Evolutionary conservation across 305 asterid species (phyloP), one percentile per base, ranked within the genome.

Genomic region (Fraxinus baroniana): DNA sequence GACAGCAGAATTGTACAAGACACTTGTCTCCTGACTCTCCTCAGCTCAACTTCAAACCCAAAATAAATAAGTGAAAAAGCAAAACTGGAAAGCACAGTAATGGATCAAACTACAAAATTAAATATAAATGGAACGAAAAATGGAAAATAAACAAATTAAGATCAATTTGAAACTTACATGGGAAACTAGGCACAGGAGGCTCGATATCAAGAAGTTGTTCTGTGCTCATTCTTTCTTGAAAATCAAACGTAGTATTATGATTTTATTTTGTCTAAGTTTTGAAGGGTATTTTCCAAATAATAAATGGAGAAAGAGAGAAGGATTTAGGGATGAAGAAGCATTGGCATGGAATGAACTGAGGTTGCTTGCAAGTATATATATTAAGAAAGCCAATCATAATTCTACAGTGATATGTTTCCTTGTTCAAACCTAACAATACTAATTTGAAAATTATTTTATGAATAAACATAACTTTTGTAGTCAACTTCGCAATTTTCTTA

Each of bases 11-110:
- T 52, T 17, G 86, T 80, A 85, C 86, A 83, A 30, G 87, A 82
- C 46, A 84, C 82, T 82, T 87, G 86, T 82, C 80, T 86, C 86
- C 73, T 83, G n/a, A 24, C 74, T 82, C 82, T 86, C 88, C 79
- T 83, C 86, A 83, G 78, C 83, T 87, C 92, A 83, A 87, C 94
- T 90, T 57, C 62, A 32, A 79, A 79, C 76, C 79, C 81, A 68
- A 78, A 78, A 49, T 36, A 79, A 2, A 74, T 20, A 64, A 73
- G 6, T 26, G 10, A 3, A 75, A 76, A 78, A 1, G 8, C 13
- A 8, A 30, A 72, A 44, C 12, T 32, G 2, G 28, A 1, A 72
- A 68, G 36, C 44, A 44, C 6, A 15, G 5, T 35, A 79, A 12
- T 28, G 33, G 82, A 60, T 44, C 49, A 80, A 74, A 73, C 39